These are phyloP conservation scores for Fraxinus sp. DNA, from an alignment of 305 asterid species.

Conservation along the genomic window DNA sequence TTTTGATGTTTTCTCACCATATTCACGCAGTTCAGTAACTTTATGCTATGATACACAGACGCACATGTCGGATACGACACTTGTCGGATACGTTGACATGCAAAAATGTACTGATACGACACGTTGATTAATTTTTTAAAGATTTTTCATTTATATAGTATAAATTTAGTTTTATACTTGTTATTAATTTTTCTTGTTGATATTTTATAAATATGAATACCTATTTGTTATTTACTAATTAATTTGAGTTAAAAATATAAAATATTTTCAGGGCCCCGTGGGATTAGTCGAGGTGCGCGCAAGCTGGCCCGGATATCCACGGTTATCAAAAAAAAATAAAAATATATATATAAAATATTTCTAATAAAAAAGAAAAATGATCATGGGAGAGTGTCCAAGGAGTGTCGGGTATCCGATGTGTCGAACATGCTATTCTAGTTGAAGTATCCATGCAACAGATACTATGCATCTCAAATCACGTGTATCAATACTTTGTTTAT, in stretches of 20 bases:
- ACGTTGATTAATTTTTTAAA: not conserved
- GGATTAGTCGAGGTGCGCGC: no score
- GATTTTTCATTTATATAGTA: no score
- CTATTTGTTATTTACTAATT: not conserved
- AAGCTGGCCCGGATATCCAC: no score
- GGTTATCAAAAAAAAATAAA: no score
- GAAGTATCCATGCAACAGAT: no score
- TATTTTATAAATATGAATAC: not conserved
- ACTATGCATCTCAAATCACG: slow-evolving; percentile 5
- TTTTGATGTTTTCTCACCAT: slow-evolving; percentile 5
- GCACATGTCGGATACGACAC: not conserved
- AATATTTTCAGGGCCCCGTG: no score
- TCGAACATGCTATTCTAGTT: not conserved
- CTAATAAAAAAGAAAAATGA: not conserved
- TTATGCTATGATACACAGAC: not conserved
- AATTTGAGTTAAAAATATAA: no score
- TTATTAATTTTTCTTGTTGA: not conserved
- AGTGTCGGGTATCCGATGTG: not conserved
- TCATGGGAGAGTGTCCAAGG: not conserved
- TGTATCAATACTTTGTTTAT: not conserved
- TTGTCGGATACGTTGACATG: not conserved
- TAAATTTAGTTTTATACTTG: no score
- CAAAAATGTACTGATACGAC: not conserved
- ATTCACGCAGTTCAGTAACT: slow-evolving; percentile 3
- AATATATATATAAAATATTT: no score